phyloP scores from a whole-genome alignment of 2,329 filamentous ascomycete genomes.

The Alternaria sp. region DNA sequence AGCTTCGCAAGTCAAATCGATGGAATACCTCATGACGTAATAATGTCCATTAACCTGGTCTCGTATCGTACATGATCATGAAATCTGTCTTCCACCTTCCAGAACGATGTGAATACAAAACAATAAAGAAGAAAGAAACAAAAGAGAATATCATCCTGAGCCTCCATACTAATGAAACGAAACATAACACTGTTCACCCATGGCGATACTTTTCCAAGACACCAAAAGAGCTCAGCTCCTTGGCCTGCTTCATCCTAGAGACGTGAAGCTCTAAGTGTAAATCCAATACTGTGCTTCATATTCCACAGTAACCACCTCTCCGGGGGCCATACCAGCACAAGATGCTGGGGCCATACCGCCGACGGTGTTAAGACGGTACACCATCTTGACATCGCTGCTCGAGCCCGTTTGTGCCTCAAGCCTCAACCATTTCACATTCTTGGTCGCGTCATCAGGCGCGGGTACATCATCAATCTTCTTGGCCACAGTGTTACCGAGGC shows the following conservation, averaged over 20 bases:
- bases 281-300: constrained; percentile 85
- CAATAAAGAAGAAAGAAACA: background rate
- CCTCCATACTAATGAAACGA: background rate
- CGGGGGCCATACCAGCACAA: constrained; percentile 63
- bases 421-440: constrained; percentile 80
- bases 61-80: background rate
- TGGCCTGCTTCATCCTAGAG: background rate
- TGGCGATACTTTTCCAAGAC: background rate
- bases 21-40: background rate
- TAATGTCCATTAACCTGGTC: background rate
- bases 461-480: constrained; percentile 68
- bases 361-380: constrained; percentile 84
- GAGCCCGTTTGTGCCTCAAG: constrained; percentile 60
- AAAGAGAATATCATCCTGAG: background rate
- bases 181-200: background rate
- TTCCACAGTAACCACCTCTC: constrained; percentile 71
- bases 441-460: constrained; percentile 66
- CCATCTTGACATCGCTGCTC: constrained; percentile 65
- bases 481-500: constrained; percentile 68
- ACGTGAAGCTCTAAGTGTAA: constrained; percentile 39
- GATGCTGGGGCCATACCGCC: constrained; percentile 78
- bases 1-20: background rate
- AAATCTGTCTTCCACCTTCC: background rate
- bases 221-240: background rate
- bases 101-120: background rate